A percentile compares a stretch with the other conserved stretches of the same genome.
Evolutionary conservation across 176 grass and related monocot species (phyloP).

Genomic region (Hordeum marinum): DNA sequence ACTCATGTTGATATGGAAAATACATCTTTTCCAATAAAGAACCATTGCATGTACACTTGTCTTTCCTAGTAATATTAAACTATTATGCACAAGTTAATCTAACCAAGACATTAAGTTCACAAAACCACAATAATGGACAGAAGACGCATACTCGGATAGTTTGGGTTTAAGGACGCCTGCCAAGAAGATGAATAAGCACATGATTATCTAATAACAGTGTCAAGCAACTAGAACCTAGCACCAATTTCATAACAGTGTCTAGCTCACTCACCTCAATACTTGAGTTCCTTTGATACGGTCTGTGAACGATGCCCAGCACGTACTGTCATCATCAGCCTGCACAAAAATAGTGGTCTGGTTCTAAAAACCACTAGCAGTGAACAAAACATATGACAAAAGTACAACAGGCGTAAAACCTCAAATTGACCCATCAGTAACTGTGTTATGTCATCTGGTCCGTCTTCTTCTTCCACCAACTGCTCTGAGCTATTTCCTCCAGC

Average conservation of each 20-base stretch:
- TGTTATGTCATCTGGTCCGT: constrained; percentile 53
- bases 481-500: constrained; percentile 47
- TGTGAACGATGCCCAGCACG: constrained; percentile 72
- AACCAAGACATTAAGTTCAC: too few species aligned
- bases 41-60: background rate
- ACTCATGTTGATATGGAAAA: background rate
- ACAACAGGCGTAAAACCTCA: constrained; percentile 42
- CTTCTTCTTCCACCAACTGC: constrained; percentile 41
- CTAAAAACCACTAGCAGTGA: background rate
- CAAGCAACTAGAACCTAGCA: background rate
- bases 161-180: background rate
- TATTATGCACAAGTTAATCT: too few species aligned
- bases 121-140: too few species aligned
- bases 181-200: background rate
- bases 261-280: background rate
- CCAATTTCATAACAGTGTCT: background rate
- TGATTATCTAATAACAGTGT: background rate
- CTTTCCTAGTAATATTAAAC: background rate
- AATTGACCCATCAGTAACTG: constrained; percentile 72
- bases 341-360: background rate
- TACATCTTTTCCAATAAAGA: background rate
- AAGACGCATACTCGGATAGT: background rate
- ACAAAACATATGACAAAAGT: background rate
- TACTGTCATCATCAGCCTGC: constrained; percentile 87
- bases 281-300: constrained; percentile 46